A percentile compares a stretch with the other conserved stretches of the same genome.
These are phyloP conservation scores for Kregervanrija fluxuum DNA, from an alignment of 805 yeast genomes.

Conservation along the genomic window DNA sequence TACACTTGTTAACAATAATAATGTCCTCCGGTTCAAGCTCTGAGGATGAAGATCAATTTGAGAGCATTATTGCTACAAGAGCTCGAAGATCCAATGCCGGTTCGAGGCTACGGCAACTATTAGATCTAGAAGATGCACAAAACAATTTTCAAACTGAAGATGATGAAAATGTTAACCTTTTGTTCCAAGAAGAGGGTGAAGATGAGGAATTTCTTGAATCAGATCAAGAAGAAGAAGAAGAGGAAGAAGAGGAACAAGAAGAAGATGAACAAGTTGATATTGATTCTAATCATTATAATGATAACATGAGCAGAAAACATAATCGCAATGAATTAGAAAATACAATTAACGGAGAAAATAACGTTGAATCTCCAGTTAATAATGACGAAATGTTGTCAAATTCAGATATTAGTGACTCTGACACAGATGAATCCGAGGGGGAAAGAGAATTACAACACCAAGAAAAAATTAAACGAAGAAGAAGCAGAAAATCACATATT, in stretches of 20 bases:
- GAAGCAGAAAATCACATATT: slow-evolving; percentile 43
- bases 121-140: slow-evolving; percentile 48
- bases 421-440: slow-evolving; percentile 51
- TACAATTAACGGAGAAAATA: slow-evolving; percentile 24
- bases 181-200: slow-evolving; percentile 59
- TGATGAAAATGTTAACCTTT: slow-evolving; percentile 65
- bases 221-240: slow-evolving; percentile 22
- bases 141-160: slow-evolving; percentile 41
- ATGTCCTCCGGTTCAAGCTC: slow-evolving; percentile 11
- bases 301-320: slow-evolving; percentile 17
- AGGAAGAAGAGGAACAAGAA: slow-evolving; percentile 24
- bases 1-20: too few species aligned
- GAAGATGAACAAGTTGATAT: slow-evolving; percentile 20
- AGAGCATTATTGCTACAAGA: slow-evolving; percentile 67
- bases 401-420: slow-evolving; percentile 44
- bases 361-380: slow-evolving; percentile 17
- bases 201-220: slow-evolving; percentile 40
- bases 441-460: slow-evolving; percentile 30
- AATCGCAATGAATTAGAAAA: slow-evolving; percentile 25
- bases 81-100: slow-evolving; percentile 86
- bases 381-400: slow-evolving; percentile 50
- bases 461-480: slow-evolving; percentile 19
- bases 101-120: slow-evolving; percentile 61
- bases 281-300: slow-evolving; percentile 14
- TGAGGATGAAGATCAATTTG: slow-evolving; percentile 30